Evolutionary conservation across 257 asterid genomes (phyloP).

Genomic region (Solanum bulbocastanum): DNA sequence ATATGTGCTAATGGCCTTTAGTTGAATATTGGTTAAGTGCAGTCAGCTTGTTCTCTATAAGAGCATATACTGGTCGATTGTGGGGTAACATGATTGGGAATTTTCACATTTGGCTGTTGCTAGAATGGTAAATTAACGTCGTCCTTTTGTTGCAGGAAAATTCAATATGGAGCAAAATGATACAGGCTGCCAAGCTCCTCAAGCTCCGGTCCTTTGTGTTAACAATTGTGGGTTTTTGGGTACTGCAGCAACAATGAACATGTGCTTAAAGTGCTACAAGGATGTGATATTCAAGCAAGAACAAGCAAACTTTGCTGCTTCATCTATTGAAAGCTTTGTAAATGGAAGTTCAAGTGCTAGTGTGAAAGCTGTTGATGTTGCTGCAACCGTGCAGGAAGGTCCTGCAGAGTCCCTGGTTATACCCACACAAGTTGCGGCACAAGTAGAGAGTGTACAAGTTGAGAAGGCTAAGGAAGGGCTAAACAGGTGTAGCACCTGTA

Average conservation of each 20-base stretch:
- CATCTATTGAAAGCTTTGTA: conserved; percentile 52
- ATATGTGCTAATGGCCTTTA: neutral
- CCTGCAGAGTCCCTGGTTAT: conserved; percentile 3
- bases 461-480: conserved; percentile 35
- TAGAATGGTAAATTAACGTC: neutral
- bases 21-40: neutral
- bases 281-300: conserved; percentile 43
- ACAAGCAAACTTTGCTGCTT: conserved; percentile 46
- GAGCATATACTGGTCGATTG: neutral
- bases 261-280: conserved; percentile 71
- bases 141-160: conserved; percentile 20
- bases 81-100: neutral
- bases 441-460: conserved; percentile 5
- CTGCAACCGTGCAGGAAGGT: neutral
- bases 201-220: conserved; percentile 43
- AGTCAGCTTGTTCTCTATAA: neutral
- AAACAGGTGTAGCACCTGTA: conserved; percentile 36
- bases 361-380: conserved; percentile 7
- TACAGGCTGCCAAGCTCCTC: conserved; percentile 57
- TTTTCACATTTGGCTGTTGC: neutral
- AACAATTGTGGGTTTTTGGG: conserved; percentile 60
- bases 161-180: conserved; percentile 51
- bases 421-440: conserved; percentile 19
- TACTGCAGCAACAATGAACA: conserved; percentile 52
- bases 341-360: conserved; percentile 27